Percentiles rank a stretch among this genome's conserved stretches.
Evolutionary conservation across 495 filamentous ascomycete genomes (phyloP).

Genomic region (Immersiella caudata): DNA sequence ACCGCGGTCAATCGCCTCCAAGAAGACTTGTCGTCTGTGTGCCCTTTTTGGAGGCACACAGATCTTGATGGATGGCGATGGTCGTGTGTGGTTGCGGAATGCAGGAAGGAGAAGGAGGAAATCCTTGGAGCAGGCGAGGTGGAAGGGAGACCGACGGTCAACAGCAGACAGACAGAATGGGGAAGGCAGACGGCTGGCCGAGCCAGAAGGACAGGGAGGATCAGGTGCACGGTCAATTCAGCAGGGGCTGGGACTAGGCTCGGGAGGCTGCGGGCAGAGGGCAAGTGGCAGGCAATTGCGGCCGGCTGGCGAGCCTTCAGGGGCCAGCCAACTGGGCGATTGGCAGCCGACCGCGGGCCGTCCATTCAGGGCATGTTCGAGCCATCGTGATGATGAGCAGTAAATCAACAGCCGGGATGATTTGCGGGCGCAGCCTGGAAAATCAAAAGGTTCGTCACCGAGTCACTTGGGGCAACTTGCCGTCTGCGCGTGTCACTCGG

Average conservation of each 20-base stretch:
- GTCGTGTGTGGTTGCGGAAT: constrained; percentile 31
- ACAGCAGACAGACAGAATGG: constrained; percentile 6
- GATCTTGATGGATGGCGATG: constrained; percentile 32
- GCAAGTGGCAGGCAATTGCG: constrained; percentile 5
- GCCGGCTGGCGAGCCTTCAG: background rate
- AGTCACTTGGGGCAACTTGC: background rate
- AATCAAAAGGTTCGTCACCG: background rate
- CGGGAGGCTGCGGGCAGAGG: constrained; percentile 1
- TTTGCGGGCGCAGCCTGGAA: background rate
- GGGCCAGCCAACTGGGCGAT: background rate
- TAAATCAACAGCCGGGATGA: constrained; percentile 4
- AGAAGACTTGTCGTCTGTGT: constrained; percentile 35
- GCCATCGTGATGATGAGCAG: background rate
- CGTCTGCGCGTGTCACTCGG: background rate
- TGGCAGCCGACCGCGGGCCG: background rate
- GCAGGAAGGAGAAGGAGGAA: constrained; percentile 34
- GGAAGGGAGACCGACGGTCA: constrained; percentile 17
- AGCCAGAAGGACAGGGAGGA: constrained; percentile 21
- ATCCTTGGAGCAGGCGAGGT: constrained; percentile 18
- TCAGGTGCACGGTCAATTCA: constrained; percentile 18
- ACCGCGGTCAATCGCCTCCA: constrained; percentile 30
- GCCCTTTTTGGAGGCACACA: constrained; percentile 32
- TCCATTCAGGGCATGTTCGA: background rate
- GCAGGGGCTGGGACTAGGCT: constrained; percentile 14
- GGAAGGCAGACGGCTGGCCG: constrained; percentile 16